These are phyloP conservation scores for Leishmania tarentolae DNA, from an alignment of 208 protist species.

Conservation along the genomic window DNA sequence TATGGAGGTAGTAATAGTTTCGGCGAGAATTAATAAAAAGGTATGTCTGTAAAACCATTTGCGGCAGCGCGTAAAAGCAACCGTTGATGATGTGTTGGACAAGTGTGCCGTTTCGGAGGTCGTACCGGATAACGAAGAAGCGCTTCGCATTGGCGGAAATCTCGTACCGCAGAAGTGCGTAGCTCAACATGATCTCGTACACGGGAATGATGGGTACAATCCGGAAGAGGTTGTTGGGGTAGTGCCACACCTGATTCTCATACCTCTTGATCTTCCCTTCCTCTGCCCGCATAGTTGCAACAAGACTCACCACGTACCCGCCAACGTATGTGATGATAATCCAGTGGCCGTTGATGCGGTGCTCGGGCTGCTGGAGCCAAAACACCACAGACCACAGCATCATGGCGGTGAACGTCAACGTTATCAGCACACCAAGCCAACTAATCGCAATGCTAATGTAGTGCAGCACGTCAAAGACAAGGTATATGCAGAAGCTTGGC, in stretches of 20 bases:
- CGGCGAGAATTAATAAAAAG: conserved; percentile 29
- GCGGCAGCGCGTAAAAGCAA: conserved; percentile 66
- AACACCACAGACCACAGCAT: conserved; percentile 57
- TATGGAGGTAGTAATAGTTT: background rate
- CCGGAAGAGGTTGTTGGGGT: conserved; percentile 70
- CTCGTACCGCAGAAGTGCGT: conserved; percentile 68
- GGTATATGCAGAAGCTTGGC: conserved; percentile 19
- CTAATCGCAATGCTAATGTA: conserved; percentile 45
- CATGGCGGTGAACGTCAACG: conserved; percentile 48
- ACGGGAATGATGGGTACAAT: conserved; percentile 75
- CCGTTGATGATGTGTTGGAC: conserved; percentile 65
- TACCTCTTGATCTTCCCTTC: conserved; percentile 72
- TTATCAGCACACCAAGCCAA: conserved; percentile 59
- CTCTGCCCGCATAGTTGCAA: conserved; percentile 63
- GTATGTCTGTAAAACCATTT: conserved; percentile 78
- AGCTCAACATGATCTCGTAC: conserved; percentile 75
- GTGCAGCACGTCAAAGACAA: conserved; percentile 33
- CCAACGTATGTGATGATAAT: conserved; percentile 79
- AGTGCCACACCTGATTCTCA: conserved; percentile 60
- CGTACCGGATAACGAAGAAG: conserved; percentile 85
- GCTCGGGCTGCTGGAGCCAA: conserved; percentile 44
- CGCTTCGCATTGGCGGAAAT: conserved; percentile 37
- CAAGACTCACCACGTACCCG: conserved; percentile 71
- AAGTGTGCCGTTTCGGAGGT: conserved; percentile 71
- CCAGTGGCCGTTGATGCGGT: conserved; percentile 68